Evolutionary conservation across 1,139 yeast genomes (phyloP).

Genomic region (Komagataea norvegica): DNA sequence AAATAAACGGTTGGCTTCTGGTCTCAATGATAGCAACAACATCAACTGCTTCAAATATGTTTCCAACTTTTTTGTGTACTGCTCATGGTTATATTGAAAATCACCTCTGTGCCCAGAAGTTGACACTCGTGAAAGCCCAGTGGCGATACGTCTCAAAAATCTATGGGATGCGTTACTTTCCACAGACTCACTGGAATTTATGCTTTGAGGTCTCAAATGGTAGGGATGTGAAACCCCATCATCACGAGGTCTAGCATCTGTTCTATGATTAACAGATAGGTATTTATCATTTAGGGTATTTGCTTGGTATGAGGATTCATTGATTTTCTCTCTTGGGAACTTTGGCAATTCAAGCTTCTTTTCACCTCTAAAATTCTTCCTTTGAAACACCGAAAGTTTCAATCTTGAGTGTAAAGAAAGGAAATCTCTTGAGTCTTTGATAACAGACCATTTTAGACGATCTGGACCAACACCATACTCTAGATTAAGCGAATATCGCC

Average conservation of each 20-base stretch:
- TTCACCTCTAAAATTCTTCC: conserved; percentile 26
- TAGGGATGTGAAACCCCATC: not conserved
- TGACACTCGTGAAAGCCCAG: conserved; percentile 17
- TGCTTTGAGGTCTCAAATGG: not conserved
- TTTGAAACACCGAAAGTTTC: conserved; percentile 47
- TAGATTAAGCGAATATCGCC: conserved; percentile 57
- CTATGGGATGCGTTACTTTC: conserved; percentile 7
- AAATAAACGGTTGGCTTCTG: conserved; percentile 77
- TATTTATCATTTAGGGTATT: conserved; percentile 21
- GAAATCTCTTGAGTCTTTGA: conserved; percentile 69
- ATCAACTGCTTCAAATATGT: conserved; percentile 62
- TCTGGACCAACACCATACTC: conserved; percentile 89
- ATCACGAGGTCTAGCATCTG: not conserved
- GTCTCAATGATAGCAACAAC: conserved; percentile 56
- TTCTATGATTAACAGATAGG: conserved; percentile 23
- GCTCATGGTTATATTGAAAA: conserved; percentile 11
- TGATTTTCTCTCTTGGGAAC: conserved; percentile 34
- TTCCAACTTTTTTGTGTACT: conserved; percentile 37
- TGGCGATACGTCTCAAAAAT: conserved; percentile 16
- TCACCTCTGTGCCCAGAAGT: conserved; percentile 6
- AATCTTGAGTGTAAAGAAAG: conserved; percentile 62
- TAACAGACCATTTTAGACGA: conserved; percentile 74
- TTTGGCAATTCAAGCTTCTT: conserved; percentile 38
- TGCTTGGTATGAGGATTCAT: conserved; percentile 19
- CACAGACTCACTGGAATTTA: conserved; percentile 6